These are phyloP conservation scores for Vinca minor DNA, from an alignment of 257 asterid genomes.

Conservation along the genomic window DNA sequence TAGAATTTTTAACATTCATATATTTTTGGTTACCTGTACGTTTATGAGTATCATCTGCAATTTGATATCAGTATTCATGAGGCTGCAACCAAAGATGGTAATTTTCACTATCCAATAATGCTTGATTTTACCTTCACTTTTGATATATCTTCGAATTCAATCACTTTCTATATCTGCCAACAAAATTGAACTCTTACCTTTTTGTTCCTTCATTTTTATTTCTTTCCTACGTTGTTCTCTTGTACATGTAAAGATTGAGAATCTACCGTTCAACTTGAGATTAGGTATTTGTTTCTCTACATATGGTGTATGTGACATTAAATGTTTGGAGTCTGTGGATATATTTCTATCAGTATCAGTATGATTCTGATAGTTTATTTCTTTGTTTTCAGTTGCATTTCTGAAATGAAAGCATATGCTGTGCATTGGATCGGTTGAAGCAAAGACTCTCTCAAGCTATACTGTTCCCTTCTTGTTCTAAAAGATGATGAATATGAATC, in stretches of 20 bases:
- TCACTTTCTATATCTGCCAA: background rate
- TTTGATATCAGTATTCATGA: constrained; percentile 8
- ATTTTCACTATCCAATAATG: constrained; percentile 5
- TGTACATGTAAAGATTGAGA: background rate
- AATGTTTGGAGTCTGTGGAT: no score
- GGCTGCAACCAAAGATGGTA: constrained; percentile 4
- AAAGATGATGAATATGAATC: constrained; percentile 31
- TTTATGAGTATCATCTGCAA: background rate
- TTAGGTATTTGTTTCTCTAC: background rate
- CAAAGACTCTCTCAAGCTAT: no score
- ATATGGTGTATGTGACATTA: background rate
- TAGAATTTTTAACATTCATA: constrained; percentile 1
- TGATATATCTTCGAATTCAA: background rate
- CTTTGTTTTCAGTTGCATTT: constrained; percentile 27
- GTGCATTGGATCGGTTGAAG: constrained; percentile 18
- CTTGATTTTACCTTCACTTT: background rate
- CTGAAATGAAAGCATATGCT: constrained; percentile 23
- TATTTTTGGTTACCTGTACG: background rate
- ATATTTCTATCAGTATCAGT: background rate
- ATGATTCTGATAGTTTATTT: constrained; percentile 23
- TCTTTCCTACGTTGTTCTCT: constrained; percentile 1
- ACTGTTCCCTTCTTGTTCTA: constrained; percentile 12
- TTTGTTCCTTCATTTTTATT: background rate
- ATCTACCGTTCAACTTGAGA: no score
- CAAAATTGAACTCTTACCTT: background rate